Percentiles rank a stretch among this genome's conserved stretches.
phyloP scores from a whole-genome alignment of 306 rosid genomes.

The Glycyrrhiza uralensis region DNA sequence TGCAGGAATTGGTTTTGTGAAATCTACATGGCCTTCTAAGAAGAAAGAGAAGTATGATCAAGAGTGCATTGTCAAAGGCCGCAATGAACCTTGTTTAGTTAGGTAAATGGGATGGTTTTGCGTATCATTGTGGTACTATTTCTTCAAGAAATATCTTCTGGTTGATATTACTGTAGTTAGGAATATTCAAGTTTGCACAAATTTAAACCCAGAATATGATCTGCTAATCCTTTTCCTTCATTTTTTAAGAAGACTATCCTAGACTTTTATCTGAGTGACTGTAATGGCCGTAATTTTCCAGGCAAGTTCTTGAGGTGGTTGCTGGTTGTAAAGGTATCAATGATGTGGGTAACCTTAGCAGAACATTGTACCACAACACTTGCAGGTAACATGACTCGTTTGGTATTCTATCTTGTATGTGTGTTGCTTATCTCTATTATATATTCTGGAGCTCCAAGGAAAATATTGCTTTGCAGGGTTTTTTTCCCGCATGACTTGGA shows the following conservation, averaged over 20 bases:
- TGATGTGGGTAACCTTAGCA: conserved; percentile 60
- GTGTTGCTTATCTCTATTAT: neutral
- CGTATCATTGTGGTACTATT: neutral
- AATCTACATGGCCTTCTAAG: conserved; percentile 78
- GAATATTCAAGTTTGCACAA: conserved; percentile 8
- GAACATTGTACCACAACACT: conserved; percentile 76
- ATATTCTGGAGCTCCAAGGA: neutral
- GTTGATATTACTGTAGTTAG: neutral
- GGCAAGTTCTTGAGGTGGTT: conserved; percentile 95
- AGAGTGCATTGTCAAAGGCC: conserved; percentile 73
- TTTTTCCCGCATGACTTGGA: conserved; percentile 90
- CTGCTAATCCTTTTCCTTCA: neutral
- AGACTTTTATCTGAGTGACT: neutral
- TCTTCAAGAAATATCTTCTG: neutral
- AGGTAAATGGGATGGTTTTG: conserved; percentile 42
- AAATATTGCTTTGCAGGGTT: conserved; percentile 53
- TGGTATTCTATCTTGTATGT: neutral
- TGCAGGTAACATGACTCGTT: conserved; percentile 64
- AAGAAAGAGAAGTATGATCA: conserved; percentile 91
- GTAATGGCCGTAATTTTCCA: conserved; percentile 30
- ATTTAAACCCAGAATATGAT: neutral
- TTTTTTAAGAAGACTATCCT: neutral
- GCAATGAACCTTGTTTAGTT: conserved; percentile 94
- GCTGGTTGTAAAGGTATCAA: conserved; percentile 79
- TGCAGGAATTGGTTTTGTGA: conserved; percentile 78